Conservation (phyloP, 1,139 yeast species). For the Komagataea norvegica region DNA sequence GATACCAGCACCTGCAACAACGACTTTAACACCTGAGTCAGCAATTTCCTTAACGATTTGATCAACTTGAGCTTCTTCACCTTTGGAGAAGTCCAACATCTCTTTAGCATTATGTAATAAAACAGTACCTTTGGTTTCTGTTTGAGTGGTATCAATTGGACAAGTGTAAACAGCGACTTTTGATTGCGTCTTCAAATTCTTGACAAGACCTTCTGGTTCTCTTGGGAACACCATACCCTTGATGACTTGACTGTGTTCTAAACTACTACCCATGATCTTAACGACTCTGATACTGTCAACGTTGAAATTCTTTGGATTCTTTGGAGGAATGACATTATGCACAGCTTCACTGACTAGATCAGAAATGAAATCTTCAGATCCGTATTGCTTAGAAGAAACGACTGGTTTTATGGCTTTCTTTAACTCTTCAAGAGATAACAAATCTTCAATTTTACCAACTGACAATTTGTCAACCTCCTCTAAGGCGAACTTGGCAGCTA, state of each 20-base stretch:
- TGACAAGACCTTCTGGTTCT: slow-evolving; percentile 89
- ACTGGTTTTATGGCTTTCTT: slow-evolving; percentile 80
- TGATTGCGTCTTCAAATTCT: slow-evolving; percentile 54
- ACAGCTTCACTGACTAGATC: slow-evolving; percentile 86
- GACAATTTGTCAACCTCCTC: slow-evolving; percentile 63
- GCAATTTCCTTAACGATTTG: slow-evolving; percentile 77
- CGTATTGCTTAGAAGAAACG: slow-evolving; percentile 90
- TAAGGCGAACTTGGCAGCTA: slow-evolving; percentile 73
- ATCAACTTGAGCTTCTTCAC: slow-evolving; percentile 93
- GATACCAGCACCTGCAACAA: slow-evolving; percentile 87
- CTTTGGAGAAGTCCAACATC: slow-evolving; percentile 92
- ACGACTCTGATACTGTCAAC: slow-evolving; percentile 94
- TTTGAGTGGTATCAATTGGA: slow-evolving; percentile 89
- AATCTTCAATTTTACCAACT: slow-evolving; percentile 58
- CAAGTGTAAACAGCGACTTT: slow-evolving; percentile 92
- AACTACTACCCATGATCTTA: slow-evolving; percentile 89
- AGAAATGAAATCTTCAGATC: slow-evolving; percentile 74
- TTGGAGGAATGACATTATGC: slow-evolving; percentile 63
- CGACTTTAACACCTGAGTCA: slow-evolving; percentile 82
- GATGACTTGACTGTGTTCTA: slow-evolving; percentile 70
- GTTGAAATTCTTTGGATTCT: slow-evolving; percentile 52
- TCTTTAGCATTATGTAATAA: slow-evolving; percentile 92
- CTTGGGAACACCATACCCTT: slow-evolving; percentile 98
- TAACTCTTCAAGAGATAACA: slow-evolving; percentile 53
- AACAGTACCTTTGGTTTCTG: slow-evolving; percentile 97